Percentiles rank a stretch among this genome's conserved stretches.
phyloP scores from a whole-genome alignment of 495 filamentous ascomycete species.

The Hypoxylon trugodes region DNA sequence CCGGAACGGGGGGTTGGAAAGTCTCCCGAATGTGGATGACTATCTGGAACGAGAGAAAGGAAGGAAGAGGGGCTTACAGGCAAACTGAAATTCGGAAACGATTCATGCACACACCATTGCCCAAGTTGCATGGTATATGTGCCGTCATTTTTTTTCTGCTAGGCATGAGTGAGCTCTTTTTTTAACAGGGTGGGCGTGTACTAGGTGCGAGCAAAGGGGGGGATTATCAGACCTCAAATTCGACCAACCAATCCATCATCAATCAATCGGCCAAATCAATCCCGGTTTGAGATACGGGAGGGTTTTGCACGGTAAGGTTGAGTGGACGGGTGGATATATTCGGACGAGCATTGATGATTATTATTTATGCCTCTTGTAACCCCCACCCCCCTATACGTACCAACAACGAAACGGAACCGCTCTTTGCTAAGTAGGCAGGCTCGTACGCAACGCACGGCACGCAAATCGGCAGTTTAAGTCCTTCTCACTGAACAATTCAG shows the following conservation, averaged over 20 bases:
- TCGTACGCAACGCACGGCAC: too few species aligned
- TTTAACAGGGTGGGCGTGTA: background rate
- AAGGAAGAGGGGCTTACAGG: conserved; percentile 1
- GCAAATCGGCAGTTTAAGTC: conserved; percentile 11
- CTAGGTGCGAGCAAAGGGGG: conserved; percentile 1
- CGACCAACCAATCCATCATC: too few species aligned
- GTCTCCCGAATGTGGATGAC: conserved; percentile 20
- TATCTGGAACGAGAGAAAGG: conserved; percentile 3
- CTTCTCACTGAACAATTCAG: conserved; percentile 17
- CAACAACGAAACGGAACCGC: too few species aligned
- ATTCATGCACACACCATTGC: background rate
- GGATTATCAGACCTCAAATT: too few species aligned
- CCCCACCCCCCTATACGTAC: too few species aligned
- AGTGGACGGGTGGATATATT: too few species aligned
- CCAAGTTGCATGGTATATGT: background rate
- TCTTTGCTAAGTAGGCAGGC: conserved; percentile 27
- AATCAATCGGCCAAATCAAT: background rate
- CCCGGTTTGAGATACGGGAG: background rate
- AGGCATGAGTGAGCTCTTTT: background rate
- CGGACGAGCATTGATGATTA: conserved; percentile 1
- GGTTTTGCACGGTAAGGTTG: too few species aligned
- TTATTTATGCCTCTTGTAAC: background rate
- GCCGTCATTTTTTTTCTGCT: background rate
- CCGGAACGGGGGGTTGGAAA: conserved; percentile 24
- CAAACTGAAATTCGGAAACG: conserved; percentile 6